Conservation (phyloP, 805 yeast species). For the Debaryomyces tyrocola region DNA sequence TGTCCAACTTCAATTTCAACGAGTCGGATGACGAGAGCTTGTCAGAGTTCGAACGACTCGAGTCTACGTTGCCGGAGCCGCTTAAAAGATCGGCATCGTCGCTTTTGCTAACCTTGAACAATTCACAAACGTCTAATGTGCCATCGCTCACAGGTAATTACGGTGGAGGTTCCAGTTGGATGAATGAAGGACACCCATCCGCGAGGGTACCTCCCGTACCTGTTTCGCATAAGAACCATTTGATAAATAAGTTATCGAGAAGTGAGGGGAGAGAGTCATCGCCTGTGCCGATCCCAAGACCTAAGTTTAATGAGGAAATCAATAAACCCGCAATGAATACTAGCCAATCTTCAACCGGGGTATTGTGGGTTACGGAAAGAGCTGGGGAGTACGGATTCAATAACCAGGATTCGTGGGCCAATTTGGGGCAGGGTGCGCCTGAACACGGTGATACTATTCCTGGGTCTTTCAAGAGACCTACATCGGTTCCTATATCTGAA, state of each 20-base stretch:
- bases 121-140: too few species aligned
- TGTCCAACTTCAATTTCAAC: neutral
- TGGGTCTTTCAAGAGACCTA: conserved; percentile 58
- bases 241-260: conserved; percentile 29
- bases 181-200: conserved; percentile 17
- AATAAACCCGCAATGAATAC: conserved; percentile 60
- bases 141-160: conserved; percentile 5
- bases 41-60: conserved; percentile 41
- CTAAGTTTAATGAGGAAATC: conserved; percentile 42
- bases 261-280: conserved; percentile 41
- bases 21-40: conserved; percentile 27
- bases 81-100: conserved; percentile 40
- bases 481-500: conserved; percentile 45
- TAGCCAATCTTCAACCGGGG: conserved; percentile 61
- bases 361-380: conserved; percentile 63
- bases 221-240: conserved; percentile 14
- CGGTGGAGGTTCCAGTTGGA: neutral
- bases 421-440: conserved; percentile 66
- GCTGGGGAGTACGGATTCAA: conserved; percentile 57
- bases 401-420: conserved; percentile 51
- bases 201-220: conserved; percentile 21
- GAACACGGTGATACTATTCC: conserved; percentile 60
- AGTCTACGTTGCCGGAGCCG: conserved; percentile 40
- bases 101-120: conserved; percentile 30
- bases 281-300: conserved; percentile 53